Base-by-base conservation (phyloP, 306 rosid species). In the Medicago arabica region DNA sequence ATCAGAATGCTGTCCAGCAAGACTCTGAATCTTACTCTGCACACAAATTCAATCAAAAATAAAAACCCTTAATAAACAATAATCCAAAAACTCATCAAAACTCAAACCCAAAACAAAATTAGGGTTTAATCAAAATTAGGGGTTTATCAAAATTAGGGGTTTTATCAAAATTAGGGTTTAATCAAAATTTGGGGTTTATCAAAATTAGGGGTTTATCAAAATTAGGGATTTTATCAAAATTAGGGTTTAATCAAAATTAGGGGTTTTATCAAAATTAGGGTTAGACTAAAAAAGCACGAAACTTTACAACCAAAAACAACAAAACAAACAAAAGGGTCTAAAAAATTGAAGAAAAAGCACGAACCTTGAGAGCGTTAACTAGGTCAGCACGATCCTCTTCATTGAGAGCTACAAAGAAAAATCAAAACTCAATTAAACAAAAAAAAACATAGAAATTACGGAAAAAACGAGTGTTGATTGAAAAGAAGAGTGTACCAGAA, bases 361-460 rank as follows among this genome's bases (percentile, higher is more conserved):
- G 19, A 38, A 93, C 98, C 93, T 89, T 89, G 50, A 91, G 89
- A 69, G 92, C 90, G 79, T 87, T 89, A 8, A 89, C 89, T 21
- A 86, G 86, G 57, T 86, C 93, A 4, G 84, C 90, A 68, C 88
- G 89, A 74, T 87, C 80, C 50, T 75, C 88, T 58, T 84, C 88
- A 72, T 86, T 87, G 19, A 91, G 84, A 75, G 88, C 98, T 90
- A 12, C 38, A 59, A 39, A 15, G 14, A 34, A 5, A 23, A 72
- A 60, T 11, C 11, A 65, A 66, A 40, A 66, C 9, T 12, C 16
- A 18, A 66, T 66, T 16, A 19, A 34, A 16, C 9, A 18, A 19
- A 36, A 13, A 17, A 39, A 10, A 11, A 9, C 8, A 53, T 16
- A 43, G 18, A 9, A 0, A 55, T 54, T 54, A 0, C n/a, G 16